Evolutionary conservation across 1,139 yeast species (phyloP), one percentile per base, ranked within the genome.

Genomic region (Debaryomyces subglobosus): DNA sequence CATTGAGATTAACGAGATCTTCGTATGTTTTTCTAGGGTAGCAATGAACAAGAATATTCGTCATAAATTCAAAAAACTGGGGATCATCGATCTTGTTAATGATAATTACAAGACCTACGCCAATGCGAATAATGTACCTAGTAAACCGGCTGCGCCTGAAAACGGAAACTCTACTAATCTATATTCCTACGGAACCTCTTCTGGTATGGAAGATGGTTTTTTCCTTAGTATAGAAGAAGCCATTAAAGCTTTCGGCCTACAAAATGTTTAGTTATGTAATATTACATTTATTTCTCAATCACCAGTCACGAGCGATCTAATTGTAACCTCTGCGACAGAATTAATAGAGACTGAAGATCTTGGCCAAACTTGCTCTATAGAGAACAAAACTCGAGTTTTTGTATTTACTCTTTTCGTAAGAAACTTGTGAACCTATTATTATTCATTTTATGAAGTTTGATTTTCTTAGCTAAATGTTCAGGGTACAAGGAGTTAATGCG

Each of bases 161-260:
- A 29, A 21, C n/a, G 41, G 45, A 8, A 39, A 43, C 33, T 10
- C 5, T 32, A 25, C 4, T 4, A 47, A 44, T 40, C 29, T 21
- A 9, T 33, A 27, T 29, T 24, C 29, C 12, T 32, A 15, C 33
- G 32, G 46, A 16, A 36, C 57, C 3, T 53, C 69, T 0, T 56
- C 65, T 12, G 60, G 63, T 2, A 53, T 69, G 56, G 74, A 72
- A 1, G 60, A 54, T 8, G 74, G 74, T 15, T 69, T 69, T 47
- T 69, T 62, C 47, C 56, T 65, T 13, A 68, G 72, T 46, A 68
- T 69, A 16, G 72, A 68, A 20, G 69, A 65, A 36, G 72, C 72
- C 1, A 52, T 67, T 35, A 55, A 49, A 48, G 55, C 60, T 10
- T 51, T 58, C 20, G 60, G 54, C 38, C 5, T 43, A 3, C 51